These are phyloP conservation scores for Trichosporon sp. DNA, from an alignment of 1,284 basidiomycete genomes.

Conservation along the genomic window DNA sequence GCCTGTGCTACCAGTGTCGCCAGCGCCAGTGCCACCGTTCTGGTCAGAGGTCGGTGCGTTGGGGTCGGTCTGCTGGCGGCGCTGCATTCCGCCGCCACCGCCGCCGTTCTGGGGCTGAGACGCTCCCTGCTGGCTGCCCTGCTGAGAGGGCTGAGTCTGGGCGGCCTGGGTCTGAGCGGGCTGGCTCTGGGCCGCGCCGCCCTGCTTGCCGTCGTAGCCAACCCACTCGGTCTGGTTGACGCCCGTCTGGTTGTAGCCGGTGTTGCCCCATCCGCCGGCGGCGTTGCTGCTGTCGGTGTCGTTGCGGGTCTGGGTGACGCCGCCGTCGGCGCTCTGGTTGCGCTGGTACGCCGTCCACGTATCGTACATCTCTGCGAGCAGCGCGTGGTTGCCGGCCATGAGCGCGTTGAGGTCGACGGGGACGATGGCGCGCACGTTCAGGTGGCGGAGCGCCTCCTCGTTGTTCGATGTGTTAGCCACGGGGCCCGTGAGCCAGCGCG, in stretches of 20 bases:
- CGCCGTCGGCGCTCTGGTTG: not conserved
- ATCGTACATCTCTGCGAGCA: conserved; percentile 61
- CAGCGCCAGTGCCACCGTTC: not conserved
- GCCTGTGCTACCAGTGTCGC: not conserved
- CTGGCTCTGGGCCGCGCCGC: too few relatives aligned
- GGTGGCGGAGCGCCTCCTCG: conserved; percentile 59
- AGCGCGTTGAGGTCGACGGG: conserved; percentile 81
- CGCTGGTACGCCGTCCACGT: conserved; percentile 16
- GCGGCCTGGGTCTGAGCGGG: not conserved
- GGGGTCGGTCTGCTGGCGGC: not conserved
- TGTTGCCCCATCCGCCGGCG: not conserved
- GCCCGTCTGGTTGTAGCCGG: not conserved
- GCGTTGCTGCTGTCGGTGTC: not conserved
- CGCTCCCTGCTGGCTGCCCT: not conserved
- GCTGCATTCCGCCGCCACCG: not conserved
- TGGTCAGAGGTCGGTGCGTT: not conserved
- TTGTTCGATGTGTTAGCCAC: conserved; percentile 52
- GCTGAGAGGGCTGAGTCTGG: not conserved
- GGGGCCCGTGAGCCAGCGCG: conserved; percentile 55
- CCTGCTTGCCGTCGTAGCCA: too few relatives aligned
- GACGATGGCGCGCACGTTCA: conserved; percentile 67
- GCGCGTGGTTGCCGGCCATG: conserved; percentile 54
- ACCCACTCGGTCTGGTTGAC: too few relatives aligned
- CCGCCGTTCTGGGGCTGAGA: not conserved
- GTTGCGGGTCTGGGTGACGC: not conserved